Percentiles rank a stretch among this genome's conserved stretches.
These are phyloP conservation scores for Mortierella sp. DNA, from an alignment of 371 early-diverging fungal species.

Conservation along the genomic window DNA sequence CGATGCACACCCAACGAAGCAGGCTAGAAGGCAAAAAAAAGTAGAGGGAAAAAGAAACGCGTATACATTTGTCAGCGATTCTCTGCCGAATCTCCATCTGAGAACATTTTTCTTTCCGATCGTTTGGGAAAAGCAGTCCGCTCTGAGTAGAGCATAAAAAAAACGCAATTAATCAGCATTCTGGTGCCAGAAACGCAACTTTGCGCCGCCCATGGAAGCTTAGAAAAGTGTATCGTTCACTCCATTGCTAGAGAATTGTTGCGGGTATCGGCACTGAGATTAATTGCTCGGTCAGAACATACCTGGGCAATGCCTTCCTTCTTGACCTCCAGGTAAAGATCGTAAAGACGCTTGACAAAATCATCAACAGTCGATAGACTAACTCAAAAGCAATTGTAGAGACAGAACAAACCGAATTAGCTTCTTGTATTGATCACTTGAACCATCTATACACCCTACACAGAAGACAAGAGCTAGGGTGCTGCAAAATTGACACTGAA, in stretches of 20 bases:
- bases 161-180: slow-evolving; percentile 13
- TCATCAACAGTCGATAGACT: slow-evolving; percentile 88
- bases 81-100: background rate
- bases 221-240: background rate
- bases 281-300: slow-evolving; percentile 6
- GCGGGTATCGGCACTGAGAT: background rate
- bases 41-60: background rate
- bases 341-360: slow-evolving; percentile 83
- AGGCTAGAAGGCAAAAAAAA: slow-evolving; percentile 55
- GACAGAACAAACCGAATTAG: background rate
- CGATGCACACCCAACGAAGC: slow-evolving; percentile 89
- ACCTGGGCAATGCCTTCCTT: slow-evolving; percentile 77
- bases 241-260: background rate
- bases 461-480: background rate
- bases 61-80: slow-evolving; percentile 38
- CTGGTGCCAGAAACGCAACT: background rate
- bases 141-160: background rate
- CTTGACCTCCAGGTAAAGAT: slow-evolving; percentile 79
- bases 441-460: background rate
- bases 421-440: background rate
- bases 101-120: slow-evolving; percentile 1
- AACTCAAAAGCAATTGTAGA: background rate
- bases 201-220: background rate
- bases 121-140: background rate
- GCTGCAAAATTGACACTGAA: background rate